Evolutionary conservation across 2,329 filamentous ascomycete genomes (phyloP), one percentile per base, ranked within the genome.

Genomic region (Shiraia sp.): DNA sequence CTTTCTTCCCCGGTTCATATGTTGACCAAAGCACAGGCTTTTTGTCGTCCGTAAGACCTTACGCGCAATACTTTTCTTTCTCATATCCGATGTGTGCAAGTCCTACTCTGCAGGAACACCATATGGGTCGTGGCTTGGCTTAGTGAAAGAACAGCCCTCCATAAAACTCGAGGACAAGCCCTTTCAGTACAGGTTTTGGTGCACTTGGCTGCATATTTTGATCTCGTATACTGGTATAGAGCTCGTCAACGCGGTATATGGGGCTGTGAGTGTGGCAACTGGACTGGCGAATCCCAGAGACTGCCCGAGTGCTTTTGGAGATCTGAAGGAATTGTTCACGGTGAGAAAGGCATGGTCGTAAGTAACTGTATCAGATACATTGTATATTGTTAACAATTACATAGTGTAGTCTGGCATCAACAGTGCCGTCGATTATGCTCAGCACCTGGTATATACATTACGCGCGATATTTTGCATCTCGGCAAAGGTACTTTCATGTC

Each of bases 371-470:
- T 13, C 4, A 10, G 8, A 12, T n/a, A 10, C 4, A 10, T 29
- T 28, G 22, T 10, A 13, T 23, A 22, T 26, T 9, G 29, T 17
- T 47, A 25, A 34, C 25, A 12, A 15, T 24, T 36, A 29, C 1
- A 29, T 12, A 57, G 57, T 7, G 19, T 34, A 0, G 51, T 57
- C 0, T 66, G 61, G 61, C 61, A 65, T 35, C 59, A 64, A 36
- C 49, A 53, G 16, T 40, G 47, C 7, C 51, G 61, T 3, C 49
- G 52, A 1, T 40, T 58, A 6, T 60, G 57, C 38, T 53, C 51
- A 1, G 40, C 46, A 1, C 51, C 50, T 0, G 46, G 51, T 2
- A 47, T 52, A 1, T 57, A 40, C 15, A 13, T 65, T 8, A 51
- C 53, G 1, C 46, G 53, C 1, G 47, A 66, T 32, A 29, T 56